Percentiles rank a stretch among this genome's conserved stretches.
phyloP scores from a whole-genome alignment of 192 early-diverging fungal species.

The Coemansia sp. region DNA sequence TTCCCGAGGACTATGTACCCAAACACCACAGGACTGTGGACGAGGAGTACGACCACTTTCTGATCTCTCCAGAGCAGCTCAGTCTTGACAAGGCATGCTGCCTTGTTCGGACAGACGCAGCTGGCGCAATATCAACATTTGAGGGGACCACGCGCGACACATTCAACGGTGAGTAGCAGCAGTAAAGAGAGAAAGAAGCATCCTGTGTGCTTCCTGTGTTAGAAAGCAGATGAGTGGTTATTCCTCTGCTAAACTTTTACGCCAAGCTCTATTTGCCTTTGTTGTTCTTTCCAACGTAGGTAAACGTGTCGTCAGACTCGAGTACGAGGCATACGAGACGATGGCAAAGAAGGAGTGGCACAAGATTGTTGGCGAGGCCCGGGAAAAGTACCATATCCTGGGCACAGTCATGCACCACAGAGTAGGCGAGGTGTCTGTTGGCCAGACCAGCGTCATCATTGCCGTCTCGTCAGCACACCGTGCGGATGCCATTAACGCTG shows the following conservation, averaged over 20 bases:
- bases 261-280: neutral
- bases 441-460: slow-evolving; percentile 80
- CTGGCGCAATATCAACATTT: slow-evolving; percentile 90
- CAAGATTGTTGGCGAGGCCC: slow-evolving; percentile 63
- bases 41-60: slow-evolving; percentile 42
- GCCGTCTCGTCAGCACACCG: slow-evolving; percentile 80
- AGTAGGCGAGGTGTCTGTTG: slow-evolving; percentile 75
- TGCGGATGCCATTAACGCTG: slow-evolving; percentile 71
- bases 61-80: slow-evolving; percentile 60
- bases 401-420: slow-evolving; percentile 80
- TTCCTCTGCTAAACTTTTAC: neutral
- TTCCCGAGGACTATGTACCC: slow-evolving; percentile 36
- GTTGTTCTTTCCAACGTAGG: slow-evolving; percentile 28
- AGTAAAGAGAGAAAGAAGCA: neutral
- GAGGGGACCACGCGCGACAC: slow-evolving; percentile 83
- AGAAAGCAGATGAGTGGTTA: neutral
- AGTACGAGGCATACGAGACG: slow-evolving; percentile 84
- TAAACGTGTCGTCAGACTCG: slow-evolving; percentile 70
- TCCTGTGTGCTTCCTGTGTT: neutral
- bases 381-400: slow-evolving; percentile 64
- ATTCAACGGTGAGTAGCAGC: slow-evolving; percentile 65
- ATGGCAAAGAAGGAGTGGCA: slow-evolving; percentile 81
- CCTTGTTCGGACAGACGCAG: slow-evolving; percentile 65
- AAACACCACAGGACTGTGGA: slow-evolving; percentile 26
- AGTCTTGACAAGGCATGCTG: slow-evolving; percentile 61